Evolutionary conservation across 768 basidiomycete species (phyloP), one percentile per base, ranked within the genome.

Genomic region (Tylopilus plumbeoviolaceoides): DNA sequence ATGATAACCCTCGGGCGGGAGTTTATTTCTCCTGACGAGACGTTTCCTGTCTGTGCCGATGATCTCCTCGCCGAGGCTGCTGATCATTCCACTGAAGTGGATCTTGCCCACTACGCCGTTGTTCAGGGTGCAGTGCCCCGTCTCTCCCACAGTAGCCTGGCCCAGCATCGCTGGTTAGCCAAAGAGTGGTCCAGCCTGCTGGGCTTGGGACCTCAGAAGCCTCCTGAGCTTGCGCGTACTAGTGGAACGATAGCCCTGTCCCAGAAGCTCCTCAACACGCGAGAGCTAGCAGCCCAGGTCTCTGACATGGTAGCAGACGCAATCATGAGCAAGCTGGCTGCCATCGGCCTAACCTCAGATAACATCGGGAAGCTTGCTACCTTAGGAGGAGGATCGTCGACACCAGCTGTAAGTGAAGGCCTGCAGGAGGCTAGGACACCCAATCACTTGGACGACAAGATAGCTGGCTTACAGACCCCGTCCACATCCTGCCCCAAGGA

Each of bases 21-120:
- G 4, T 57, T 57, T 33, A 57, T 57, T 3, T 50, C 41, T 25
- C 45, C 48, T 0, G n/a, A 57, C 15, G 48, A 57, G 48, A 27
- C 35, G 0, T 55, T 57, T 40, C 43, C 55, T 23, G 38, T n/a
- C n/a, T n/a, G n/a, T n/a, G n/a, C n/a, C n/a, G n/a, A n/a, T n/a
- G n/a, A n/a, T n/a, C n/a, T n/a, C n/a, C n/a, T n/a, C n/a, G n/a
- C n/a, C n/a, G n/a, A n/a, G n/a, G n/a, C n/a, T n/a, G n/a, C n/a
- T n/a, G n/a, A n/a, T n/a, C n/a, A n/a, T n/a, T n/a, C n/a, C n/a
- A n/a, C n/a, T n/a, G n/a, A n/a, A n/a, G n/a, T n/a, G n/a, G n/a
- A n/a, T n/a, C n/a, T n/a, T n/a, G n/a, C n/a, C n/a, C n/a, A n/a
- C n/a, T n/a, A n/a, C n/a, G n/a, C n/a, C n/a, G n/a, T n/a, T n/a